Evolutionary conservation across 495 filamentous ascomycete species (phyloP), one percentile per base, ranked within the genome.

Genomic region (Tirmania nivea): DNA sequence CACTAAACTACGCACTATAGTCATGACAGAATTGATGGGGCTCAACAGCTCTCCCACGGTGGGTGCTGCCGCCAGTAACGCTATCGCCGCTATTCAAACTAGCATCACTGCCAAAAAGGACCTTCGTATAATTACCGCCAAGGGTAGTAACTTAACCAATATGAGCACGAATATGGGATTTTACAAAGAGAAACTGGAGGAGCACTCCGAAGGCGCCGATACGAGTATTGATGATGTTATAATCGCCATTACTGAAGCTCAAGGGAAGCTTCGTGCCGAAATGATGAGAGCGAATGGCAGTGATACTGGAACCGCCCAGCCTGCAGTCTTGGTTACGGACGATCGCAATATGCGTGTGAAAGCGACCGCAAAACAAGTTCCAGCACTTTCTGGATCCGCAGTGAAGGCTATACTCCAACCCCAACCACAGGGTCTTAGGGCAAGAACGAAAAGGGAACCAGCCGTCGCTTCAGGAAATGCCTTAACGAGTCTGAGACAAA

Each of bases 161-260:
- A 57, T 61, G 34, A 50, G 64, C 2, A 61, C 58, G 3, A 57
- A 59, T 11, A 52, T 49, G 34, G 62, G 61, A 1, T 64, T 64
- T 45, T 64, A 58, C 39, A 56, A 53, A 45, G 62, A 65, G 20
- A 57, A 61, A 34, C 50, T 65, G 19, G 56, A 51, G 17, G 54
- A 49, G 11, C 35, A 59, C 21, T 55, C 59, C 10, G 55, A 59
- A 19, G 62, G 59, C 8, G 55, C 54, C 8, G 49, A 54, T 2
- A 52, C 52, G 7, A 64, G 61, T n/a, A 64, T 62, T 34, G 62
- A 65, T 20, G 62, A 65, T 34, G 54, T 64, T 8, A 65, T 65
- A 12, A 64, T 65, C 14, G 52, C 54, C 14, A 64, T 58, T 7
- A 61, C 62, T 2, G 53, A 54, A 14, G 52, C 55, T 10, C 62